Evolutionary conservation across 2,329 filamentous ascomycete genomes (phyloP).

Genomic region (Botryotinia narcissicola): DNA sequence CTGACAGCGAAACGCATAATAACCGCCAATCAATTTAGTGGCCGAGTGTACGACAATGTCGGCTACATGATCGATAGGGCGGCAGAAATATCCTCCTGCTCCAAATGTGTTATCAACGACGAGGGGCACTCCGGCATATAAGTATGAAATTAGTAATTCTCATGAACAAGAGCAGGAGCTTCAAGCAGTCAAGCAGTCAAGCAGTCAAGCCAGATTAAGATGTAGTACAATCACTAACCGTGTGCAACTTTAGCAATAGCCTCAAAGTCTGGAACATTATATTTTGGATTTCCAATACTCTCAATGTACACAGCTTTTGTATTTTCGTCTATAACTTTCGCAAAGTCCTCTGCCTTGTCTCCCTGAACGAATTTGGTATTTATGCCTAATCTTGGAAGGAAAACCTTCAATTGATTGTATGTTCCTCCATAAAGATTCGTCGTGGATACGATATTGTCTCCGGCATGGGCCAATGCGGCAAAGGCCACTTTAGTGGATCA

Average conservation of each 20-base stretch:
- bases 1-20: not conserved
- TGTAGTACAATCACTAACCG: conserved; percentile 31
- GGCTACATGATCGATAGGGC: conserved; percentile 84
- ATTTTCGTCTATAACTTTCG: conserved; percentile 80
- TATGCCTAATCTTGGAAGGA: conserved; percentile 79
- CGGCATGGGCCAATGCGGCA: conserved; percentile 73
- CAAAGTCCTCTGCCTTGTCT: conserved; percentile 75
- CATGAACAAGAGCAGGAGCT: not conserved
- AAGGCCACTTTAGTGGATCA: conserved; percentile 52
- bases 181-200: not conserved
- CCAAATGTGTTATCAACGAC: conserved; percentile 91
- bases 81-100: conserved; percentile 82
- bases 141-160: not conserved
- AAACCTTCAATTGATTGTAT: conserved; percentile 95
- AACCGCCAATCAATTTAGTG: conserved; percentile 84
- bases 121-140: conserved; percentile 52
- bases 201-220: not conserved
- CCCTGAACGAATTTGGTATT: conserved; percentile 82
- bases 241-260: conserved; percentile 82
- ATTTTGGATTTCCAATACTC: conserved; percentile 84
- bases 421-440: conserved; percentile 91
- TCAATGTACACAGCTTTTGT: conserved; percentile 92
- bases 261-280: conserved; percentile 92
- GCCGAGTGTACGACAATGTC: conserved; percentile 93
- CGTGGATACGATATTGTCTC: conserved; percentile 91